Evolutionary conservation across 805 yeast genomes (phyloP).

Genomic region (Spathaspora arborariae): DNA sequence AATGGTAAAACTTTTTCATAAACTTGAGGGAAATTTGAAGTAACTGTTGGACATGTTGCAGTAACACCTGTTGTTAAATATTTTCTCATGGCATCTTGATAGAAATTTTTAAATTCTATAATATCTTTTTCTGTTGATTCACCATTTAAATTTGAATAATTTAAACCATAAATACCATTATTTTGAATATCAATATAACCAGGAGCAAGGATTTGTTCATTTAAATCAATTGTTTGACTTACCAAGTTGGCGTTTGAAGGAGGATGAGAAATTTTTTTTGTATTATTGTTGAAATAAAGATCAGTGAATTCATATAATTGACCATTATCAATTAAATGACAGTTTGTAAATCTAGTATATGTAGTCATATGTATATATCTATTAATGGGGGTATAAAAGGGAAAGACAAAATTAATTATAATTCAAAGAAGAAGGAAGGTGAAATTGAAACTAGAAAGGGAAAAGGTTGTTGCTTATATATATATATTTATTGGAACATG

Average conservation of each 20-base stretch:
- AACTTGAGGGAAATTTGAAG: constrained; percentile 47
- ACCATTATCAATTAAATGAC: constrained; percentile 43
- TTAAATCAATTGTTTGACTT: constrained; percentile 36
- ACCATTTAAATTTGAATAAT: constrained; percentile 39
- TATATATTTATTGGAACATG: neutral
- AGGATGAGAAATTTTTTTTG: constrained; percentile 38
- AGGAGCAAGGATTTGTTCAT: constrained; percentile 48
- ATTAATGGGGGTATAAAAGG: neutral
- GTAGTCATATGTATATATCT: constrained; percentile 1
- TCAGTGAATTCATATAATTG: constrained; percentile 29
- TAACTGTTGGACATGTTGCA: constrained; percentile 53
- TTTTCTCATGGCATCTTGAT: constrained; percentile 42
- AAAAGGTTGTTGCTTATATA: neutral
- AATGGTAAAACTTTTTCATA: constrained; percentile 46
- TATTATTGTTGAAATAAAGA: constrained; percentile 38
- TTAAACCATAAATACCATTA: constrained; percentile 56
- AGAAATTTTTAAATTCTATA: constrained; percentile 28
- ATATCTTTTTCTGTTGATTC: constrained; percentile 28
- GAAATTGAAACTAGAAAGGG: neutral
- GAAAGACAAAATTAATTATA: neutral
- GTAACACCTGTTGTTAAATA: constrained; percentile 52
- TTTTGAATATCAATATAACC: constrained; percentile 57
- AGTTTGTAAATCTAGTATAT: constrained; percentile 36
- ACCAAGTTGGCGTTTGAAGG: constrained; percentile 14
- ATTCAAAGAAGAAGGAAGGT: too few relatives aligned